Evolutionary conservation across 2,329 filamentous ascomycete species (phyloP).

Genomic region (Mycosphaerella sp.): DNA sequence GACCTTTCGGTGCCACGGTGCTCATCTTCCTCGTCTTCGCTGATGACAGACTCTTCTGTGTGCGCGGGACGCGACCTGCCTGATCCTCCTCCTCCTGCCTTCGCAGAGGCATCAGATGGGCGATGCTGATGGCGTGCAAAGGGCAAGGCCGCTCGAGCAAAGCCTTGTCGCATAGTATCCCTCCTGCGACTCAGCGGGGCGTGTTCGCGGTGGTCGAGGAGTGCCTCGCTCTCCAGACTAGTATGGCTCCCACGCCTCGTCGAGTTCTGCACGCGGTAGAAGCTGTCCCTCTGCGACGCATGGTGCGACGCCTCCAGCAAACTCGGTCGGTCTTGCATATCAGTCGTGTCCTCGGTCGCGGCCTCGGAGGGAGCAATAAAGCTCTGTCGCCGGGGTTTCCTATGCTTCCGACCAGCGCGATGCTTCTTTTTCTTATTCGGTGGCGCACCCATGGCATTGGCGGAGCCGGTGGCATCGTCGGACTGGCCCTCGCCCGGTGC

Average conservation of each 20-base stretch:
- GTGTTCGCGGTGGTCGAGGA: slow-evolving; percentile 72
- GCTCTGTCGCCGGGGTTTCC: slow-evolving; percentile 65
- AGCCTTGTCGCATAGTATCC: slow-evolving; percentile 38
- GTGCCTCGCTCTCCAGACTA: slow-evolving; percentile 79
- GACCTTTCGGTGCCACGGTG: slow-evolving; percentile 46
- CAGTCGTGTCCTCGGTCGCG: slow-evolving; percentile 44
- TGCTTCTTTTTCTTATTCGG: slow-evolving; percentile 22
- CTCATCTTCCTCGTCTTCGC: slow-evolving; percentile 44
- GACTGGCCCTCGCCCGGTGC: not conserved
- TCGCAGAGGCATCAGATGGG: slow-evolving; percentile 17
- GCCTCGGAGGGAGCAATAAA: slow-evolving; percentile 64
- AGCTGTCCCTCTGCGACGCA: slow-evolving; percentile 39
- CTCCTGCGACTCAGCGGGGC: slow-evolving; percentile 37
- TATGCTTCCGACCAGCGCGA: slow-evolving; percentile 52
- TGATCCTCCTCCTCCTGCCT: not conserved
- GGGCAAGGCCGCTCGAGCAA: slow-evolving; percentile 24
- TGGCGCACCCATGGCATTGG: slow-evolving; percentile 2
- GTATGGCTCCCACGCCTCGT: slow-evolving; percentile 61
- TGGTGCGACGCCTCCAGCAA: slow-evolving; percentile 36
- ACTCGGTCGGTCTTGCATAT: slow-evolving; percentile 38
- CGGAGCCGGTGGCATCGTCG: not conserved
- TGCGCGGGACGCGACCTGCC: slow-evolving; percentile 6
- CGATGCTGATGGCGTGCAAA: slow-evolving; percentile 22
- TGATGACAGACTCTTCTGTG: slow-evolving; percentile 10
- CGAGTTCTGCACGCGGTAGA: slow-evolving; percentile 46